phyloP scores from a whole-genome alignment of 345 rosid genomes.

The Lagerstroemia speciosa region DNA sequence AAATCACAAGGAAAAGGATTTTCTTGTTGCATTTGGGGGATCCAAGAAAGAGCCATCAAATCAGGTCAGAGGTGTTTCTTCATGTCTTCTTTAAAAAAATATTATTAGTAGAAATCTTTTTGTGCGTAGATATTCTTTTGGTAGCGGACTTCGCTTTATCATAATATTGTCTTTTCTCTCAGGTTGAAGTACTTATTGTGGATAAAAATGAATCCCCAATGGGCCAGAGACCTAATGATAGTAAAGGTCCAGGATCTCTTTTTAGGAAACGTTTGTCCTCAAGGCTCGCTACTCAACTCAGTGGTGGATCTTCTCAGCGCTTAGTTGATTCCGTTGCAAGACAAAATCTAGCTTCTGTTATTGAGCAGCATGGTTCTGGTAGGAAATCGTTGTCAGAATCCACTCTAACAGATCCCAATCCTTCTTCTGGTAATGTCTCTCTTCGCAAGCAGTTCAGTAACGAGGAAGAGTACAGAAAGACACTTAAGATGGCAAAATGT shows the following conservation, averaged over 20 bases:
- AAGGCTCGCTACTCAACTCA: constrained; percentile 37
- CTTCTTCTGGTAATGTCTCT: constrained; percentile 65
- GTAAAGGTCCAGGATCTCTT: constrained; percentile 39
- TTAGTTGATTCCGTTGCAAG: constrained; percentile 46
- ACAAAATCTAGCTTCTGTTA: constrained; percentile 67
- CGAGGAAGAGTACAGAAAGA: constrained; percentile 47
- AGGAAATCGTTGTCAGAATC: constrained; percentile 84
- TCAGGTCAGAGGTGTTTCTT: constrained; percentile 51
- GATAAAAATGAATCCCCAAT: constrained; percentile 64
- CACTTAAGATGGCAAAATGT: constrained; percentile 35
- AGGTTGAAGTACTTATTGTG: constrained; percentile 72
- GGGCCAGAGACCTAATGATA: constrained; percentile 35
- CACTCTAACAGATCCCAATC: constrained; percentile 39
- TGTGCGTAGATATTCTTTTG: background rate
- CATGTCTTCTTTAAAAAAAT: background rate
- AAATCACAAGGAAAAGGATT: constrained; percentile 84
- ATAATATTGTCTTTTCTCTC: constrained; percentile 1
- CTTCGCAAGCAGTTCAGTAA: constrained; percentile 66
- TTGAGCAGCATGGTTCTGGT: constrained; percentile 85
- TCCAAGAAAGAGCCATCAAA: constrained; percentile 76
- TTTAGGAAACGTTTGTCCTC: constrained; percentile 53
- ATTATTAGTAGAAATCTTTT: background rate
- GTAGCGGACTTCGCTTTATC: background rate
- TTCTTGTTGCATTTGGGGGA: constrained; percentile 95
- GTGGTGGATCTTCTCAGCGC: constrained; percentile 50